phyloP scores from a whole-genome alignment of 2,329 filamentous ascomycete species.

The Fusarium napiforme region DNA sequence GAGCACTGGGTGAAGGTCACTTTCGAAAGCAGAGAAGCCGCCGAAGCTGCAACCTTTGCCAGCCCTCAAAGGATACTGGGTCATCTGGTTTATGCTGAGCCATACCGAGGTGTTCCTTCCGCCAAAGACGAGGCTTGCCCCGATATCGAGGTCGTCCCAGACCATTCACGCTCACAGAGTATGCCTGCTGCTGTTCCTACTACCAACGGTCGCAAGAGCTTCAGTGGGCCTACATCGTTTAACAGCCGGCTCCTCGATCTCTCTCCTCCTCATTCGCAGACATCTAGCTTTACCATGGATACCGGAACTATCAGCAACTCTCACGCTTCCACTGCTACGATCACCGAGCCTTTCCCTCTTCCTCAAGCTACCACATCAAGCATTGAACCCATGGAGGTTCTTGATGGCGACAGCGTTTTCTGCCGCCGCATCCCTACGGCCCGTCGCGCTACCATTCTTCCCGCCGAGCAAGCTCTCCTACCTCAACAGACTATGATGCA shows the following conservation, averaged over 20 bases:
- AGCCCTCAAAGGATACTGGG: constrained; percentile 79
- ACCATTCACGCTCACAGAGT: constrained; percentile 50
- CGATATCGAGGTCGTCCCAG: constrained; percentile 56
- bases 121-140: constrained; percentile 71
- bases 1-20: constrained; percentile 93
- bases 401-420: constrained; percentile 56
- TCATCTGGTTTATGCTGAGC: constrained; percentile 76
- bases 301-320: constrained; percentile 62
- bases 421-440: constrained; percentile 75
- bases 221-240: constrained; percentile 50
- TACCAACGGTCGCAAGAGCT: constrained; percentile 44
- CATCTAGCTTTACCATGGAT: constrained; percentile 68
- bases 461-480: constrained; percentile 76
- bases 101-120: constrained; percentile 73
- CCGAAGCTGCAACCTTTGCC: constrained; percentile 74
- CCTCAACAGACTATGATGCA: constrained; percentile 74
- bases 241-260: constrained; percentile 53
- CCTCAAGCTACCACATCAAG: constrained; percentile 34
- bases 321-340: constrained; percentile 58
- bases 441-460: constrained; percentile 71
- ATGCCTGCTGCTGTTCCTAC: constrained; percentile 47
- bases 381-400: constrained; percentile 46
- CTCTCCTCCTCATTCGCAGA: constrained; percentile 58
- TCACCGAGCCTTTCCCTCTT: constrained; percentile 49
- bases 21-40: constrained; percentile 78